Percentiles rank a stretch among this genome's conserved stretches.
Conservation (phyloP, 345 rosid genomes). For the Anastatica hierochuntica region DNA sequence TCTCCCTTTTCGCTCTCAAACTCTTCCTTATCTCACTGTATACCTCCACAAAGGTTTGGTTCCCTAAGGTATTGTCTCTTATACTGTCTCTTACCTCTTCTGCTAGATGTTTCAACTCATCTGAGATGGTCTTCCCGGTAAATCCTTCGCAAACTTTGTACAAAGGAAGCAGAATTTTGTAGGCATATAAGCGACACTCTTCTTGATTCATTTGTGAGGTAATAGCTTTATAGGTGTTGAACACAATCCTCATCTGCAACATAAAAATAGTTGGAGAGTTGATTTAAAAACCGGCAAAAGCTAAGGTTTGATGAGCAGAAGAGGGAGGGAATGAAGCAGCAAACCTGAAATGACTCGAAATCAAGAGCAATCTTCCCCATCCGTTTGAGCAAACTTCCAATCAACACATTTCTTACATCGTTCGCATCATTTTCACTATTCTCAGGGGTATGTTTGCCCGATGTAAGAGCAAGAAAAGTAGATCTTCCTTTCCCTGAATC, state of each 20-base stretch:
- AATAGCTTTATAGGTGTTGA: slow-evolving; percentile 43
- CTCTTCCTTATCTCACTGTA: slow-evolving; percentile 55
- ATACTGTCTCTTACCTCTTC: slow-evolving; percentile 56
- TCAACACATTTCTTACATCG: slow-evolving; percentile 31
- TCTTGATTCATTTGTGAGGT: slow-evolving; percentile 35
- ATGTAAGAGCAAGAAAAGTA: slow-evolving; percentile 39
- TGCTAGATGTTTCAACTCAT: slow-evolving; percentile 57
- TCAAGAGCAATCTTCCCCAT: slow-evolving; percentile 78
- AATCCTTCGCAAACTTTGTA: slow-evolving; percentile 90
- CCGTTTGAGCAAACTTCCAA: slow-evolving; percentile 50
- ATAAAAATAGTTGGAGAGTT: slow-evolving; percentile 3
- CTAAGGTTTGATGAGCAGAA: slow-evolving; percentile 3
- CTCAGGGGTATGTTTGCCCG: slow-evolving; percentile 26
- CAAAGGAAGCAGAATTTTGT: slow-evolving; percentile 51
- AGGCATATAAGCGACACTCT: slow-evolving; percentile 39
- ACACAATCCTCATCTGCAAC: slow-evolving; percentile 58
- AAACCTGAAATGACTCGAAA: slow-evolving; percentile 65
- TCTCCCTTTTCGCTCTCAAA: slow-evolving; percentile 56
- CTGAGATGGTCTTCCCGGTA: slow-evolving; percentile 69
- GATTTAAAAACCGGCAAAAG: not conserved
- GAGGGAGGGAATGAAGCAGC: slow-evolving; percentile 28
- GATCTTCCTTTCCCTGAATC: slow-evolving; percentile 52
- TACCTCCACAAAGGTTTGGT: slow-evolving; percentile 40
- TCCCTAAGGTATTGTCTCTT: slow-evolving; percentile 40
- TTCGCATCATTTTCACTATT: slow-evolving; percentile 17